A percentile compares a stretch with the other conserved stretches of the same genome.
These are phyloP conservation scores for Striga asiatica DNA, from an alignment of 257 asterid genomes.

Conservation along the genomic window DNA sequence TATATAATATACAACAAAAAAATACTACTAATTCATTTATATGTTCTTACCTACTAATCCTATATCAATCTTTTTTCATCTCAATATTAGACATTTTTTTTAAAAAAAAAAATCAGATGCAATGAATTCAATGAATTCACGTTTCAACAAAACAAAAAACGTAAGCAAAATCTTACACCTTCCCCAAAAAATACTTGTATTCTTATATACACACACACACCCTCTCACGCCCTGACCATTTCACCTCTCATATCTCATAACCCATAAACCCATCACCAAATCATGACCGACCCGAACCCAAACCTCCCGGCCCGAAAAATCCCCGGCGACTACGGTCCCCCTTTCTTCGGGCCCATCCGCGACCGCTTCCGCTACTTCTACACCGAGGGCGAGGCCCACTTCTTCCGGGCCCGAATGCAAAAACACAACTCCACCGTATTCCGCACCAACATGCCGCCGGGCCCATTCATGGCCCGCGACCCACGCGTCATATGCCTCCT, in stretches of 20 bases:
- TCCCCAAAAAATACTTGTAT: too few relatives aligned
- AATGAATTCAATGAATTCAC: too few relatives aligned
- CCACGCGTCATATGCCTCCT: constrained; percentile 43
- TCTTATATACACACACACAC: neutral
- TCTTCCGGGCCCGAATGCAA: constrained; percentile 28
- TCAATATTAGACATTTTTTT: too few relatives aligned
- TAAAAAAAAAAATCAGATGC: too few relatives aligned
- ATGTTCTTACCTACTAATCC: too few relatives aligned
- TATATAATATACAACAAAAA: too few relatives aligned
- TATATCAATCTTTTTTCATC: too few relatives aligned
- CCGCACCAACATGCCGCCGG: constrained; percentile 64
- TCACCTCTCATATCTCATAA: neutral
- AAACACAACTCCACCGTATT: constrained; percentile 42
- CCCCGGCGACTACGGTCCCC: constrained; percentile 44
- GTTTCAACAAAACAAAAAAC: too few relatives aligned
- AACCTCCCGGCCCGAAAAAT: constrained; percentile 23
- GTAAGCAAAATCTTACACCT: too few relatives aligned
- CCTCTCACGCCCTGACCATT: too few relatives aligned
- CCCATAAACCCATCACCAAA: too few relatives aligned
- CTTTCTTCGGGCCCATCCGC: constrained; percentile 33
- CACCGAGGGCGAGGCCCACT: constrained; percentile 33
- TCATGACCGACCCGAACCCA: constrained; percentile 2
- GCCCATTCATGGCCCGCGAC: constrained; percentile 35
- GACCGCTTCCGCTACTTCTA: constrained; percentile 45
- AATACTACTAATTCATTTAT: too few relatives aligned